These are phyloP conservation scores for Lentinula edodes DNA, from an alignment of 768 basidiomycete genomes.

Conservation along the genomic window DNA sequence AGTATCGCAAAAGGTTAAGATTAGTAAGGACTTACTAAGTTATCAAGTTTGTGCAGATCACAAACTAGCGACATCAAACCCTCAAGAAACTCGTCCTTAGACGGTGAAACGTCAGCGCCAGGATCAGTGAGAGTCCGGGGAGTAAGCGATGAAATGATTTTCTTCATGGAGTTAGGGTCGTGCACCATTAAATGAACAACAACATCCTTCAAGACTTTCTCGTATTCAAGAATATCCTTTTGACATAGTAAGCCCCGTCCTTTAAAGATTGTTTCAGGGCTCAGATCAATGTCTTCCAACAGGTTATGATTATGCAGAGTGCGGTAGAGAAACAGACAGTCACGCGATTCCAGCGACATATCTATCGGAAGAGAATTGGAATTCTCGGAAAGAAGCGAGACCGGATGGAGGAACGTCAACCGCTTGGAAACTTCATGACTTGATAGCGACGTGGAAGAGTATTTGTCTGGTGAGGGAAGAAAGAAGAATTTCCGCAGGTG, in stretches of 20 bases:
- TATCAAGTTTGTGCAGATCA: not conserved
- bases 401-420: constrained; percentile 57
- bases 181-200: constrained; percentile 21
- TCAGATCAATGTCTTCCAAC: constrained; percentile 25
- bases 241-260: constrained; percentile 40
- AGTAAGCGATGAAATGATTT: not conserved
- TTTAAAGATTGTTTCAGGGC: constrained; percentile 43
- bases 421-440: constrained; percentile 31
- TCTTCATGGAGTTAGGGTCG: constrained; percentile 9
- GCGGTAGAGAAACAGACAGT: constrained; percentile 47
- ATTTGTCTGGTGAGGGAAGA: constrained; percentile 18
- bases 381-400: constrained; percentile 53
- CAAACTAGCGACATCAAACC: not conserved
- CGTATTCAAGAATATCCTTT: constrained; percentile 57
- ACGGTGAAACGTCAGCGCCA: not conserved
- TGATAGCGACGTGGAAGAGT: constrained; percentile 32
- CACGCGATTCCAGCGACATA: constrained; percentile 55
- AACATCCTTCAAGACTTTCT: constrained; percentile 41
- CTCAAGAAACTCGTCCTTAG: not conserved
- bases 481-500: constrained; percentile 69
- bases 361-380: constrained; percentile 49
- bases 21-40: not conserved
- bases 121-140: not conserved
- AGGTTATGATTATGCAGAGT: constrained; percentile 26
- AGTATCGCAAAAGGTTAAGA: not conserved